Conservation (phyloP, 345 rosid genomes). For the Abelmoschus esculentus region DNA sequence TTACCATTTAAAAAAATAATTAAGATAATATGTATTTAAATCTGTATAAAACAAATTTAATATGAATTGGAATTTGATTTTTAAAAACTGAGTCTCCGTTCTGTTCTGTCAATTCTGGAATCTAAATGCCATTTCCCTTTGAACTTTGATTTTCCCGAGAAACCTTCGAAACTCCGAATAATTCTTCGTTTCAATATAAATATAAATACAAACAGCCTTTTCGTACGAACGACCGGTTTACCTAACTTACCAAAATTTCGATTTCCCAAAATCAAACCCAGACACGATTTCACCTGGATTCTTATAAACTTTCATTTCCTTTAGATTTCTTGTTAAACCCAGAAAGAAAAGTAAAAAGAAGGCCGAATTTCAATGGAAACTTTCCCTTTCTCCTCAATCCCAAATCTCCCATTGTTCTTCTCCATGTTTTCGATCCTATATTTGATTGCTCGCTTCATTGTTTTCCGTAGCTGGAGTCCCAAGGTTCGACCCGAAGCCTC, state of each 20-base stretch:
- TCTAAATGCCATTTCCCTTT: background rate
- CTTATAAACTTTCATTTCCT: background rate
- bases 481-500: constrained; percentile 69
- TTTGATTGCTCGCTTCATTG: constrained; percentile 39
- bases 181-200: too few relatives aligned
- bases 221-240: background rate
- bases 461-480: constrained; percentile 64
- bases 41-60: too few relatives aligned
- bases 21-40: too few relatives aligned
- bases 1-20: too few relatives aligned
- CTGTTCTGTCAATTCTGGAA: background rate
- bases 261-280: background rate
- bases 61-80: background rate
- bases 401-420: constrained; percentile 43
- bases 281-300: background rate
- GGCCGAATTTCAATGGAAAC: constrained; percentile 16
- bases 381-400: constrained; percentile 22
- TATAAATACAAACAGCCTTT: background rate
- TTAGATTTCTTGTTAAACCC: background rate
- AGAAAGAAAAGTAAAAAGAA: background rate
- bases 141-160: background rate
- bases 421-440: constrained; percentile 49
- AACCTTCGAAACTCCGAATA: background rate
- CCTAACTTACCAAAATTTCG: background rate
- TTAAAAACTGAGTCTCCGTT: background rate